Percentiles rank a stretch among this genome's conserved stretches.
Conservation (phyloP, 768 basidiomycete genomes). For the Tylopilus balloui region DNA sequence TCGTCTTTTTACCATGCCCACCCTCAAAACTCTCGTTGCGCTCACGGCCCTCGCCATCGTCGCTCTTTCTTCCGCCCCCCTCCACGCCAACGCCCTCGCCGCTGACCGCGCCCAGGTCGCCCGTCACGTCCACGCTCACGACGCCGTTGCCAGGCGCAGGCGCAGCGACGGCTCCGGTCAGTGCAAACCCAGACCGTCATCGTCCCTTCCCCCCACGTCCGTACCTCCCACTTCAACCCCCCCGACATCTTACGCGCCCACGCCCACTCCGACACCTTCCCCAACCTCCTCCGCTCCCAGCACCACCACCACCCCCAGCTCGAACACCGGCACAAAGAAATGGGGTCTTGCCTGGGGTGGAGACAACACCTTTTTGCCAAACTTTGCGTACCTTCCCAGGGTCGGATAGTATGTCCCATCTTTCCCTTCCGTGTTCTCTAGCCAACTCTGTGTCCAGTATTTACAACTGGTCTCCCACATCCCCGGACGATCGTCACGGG, state of each 20-base stretch:
- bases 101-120: slow-evolving; percentile 36
- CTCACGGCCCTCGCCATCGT: slow-evolving; percentile 56
- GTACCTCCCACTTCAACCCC: not conserved
- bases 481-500: not conserved
- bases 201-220: slow-evolving; percentile 8
- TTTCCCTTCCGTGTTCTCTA: not conserved
- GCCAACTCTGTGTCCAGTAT: slow-evolving; percentile 29
- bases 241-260: too few relatives aligned
- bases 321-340: slow-evolving; percentile 35
- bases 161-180: slow-evolving; percentile 41
- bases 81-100: slow-evolving; percentile 51
- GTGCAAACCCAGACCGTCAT: slow-evolving; percentile 52
- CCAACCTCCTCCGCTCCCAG: not conserved
- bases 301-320: slow-evolving; percentile 2
- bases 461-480: slow-evolving; percentile 53
- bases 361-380: slow-evolving; percentile 31
- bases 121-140: slow-evolving; percentile 46
- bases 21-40: slow-evolving; percentile 51
- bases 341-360: slow-evolving; percentile 53
- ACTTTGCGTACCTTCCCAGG: slow-evolving; percentile 39
- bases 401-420: slow-evolving; percentile 38
- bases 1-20: slow-evolving; percentile 42
- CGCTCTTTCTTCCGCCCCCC: slow-evolving; percentile 43
- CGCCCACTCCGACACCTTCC: not conserved
- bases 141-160: slow-evolving; percentile 48